Percentiles rank a stretch among this genome's conserved stretches.
Evolutionary conservation across 805 yeast species (phyloP).

Genomic region (Candida insectorum): DNA sequence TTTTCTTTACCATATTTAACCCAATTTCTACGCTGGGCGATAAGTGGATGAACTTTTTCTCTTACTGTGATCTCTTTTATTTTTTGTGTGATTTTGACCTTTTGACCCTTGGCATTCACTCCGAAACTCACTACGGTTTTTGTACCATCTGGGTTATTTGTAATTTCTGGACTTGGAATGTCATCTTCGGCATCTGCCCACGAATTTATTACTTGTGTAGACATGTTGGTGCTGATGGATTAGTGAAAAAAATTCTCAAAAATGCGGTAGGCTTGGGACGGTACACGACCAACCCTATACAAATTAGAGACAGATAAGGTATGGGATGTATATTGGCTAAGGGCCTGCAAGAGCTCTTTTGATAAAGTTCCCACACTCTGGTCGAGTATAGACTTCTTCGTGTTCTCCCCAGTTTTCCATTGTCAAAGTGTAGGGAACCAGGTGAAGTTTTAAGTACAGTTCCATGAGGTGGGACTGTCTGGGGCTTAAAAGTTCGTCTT

Average conservation of each 20-base stretch:
- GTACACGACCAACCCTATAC: background rate
- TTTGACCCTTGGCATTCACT: conserved; percentile 73
- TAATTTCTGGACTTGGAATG: conserved; percentile 70
- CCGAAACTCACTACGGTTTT: conserved; percentile 80
- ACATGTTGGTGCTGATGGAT: conserved; percentile 16
- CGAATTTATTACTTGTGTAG: conserved; percentile 38
- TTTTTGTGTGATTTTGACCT: conserved; percentile 82
- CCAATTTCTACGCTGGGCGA: conserved; percentile 91
- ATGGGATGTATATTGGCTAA: too few species aligned
- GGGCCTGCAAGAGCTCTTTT: too few species aligned
- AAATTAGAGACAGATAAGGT: too few species aligned
- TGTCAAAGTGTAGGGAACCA: conserved; percentile 3
- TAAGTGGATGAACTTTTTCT: conserved; percentile 78
- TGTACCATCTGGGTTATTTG: conserved; percentile 81
- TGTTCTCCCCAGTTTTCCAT: conserved; percentile 54
- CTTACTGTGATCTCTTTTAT: conserved; percentile 72
- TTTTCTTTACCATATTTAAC: conserved; percentile 80
- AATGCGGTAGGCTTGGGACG: background rate
- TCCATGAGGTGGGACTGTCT: conserved; percentile 46
- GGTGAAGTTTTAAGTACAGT: conserved; percentile 23
- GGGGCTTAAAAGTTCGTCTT: conserved; percentile 62
- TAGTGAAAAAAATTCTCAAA: conserved; percentile 8
- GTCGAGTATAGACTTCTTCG: conserved; percentile 55
- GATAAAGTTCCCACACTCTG: conserved; percentile 31
- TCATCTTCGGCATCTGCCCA: conserved; percentile 79